Evolutionary conservation across 2,329 filamentous ascomycete genomes (phyloP), one percentile per base, ranked within the genome.

Genomic region (Hypoxylon sp.): DNA sequence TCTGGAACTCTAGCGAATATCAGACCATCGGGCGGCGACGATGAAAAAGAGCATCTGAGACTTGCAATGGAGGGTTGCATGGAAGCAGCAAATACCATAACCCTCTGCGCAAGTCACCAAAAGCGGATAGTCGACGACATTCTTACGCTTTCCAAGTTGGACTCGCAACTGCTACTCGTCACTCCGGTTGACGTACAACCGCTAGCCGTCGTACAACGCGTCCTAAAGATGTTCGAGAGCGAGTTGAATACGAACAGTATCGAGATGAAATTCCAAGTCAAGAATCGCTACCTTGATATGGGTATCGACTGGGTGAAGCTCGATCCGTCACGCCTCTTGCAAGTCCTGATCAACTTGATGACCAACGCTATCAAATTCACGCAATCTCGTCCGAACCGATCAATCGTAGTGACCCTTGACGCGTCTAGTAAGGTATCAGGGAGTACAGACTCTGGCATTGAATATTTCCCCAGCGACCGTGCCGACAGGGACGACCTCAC

Each of bases 41-140:
- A 86, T 79, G 70, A 85, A 72, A 76, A 87, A 6, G 82, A 86
- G 22, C 78, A 78, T 3, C 77, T 88, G 6, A 75, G 63, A 48
- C 65, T 75, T 9, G 75, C 75, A 24, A 72, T 90, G 22, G 86
- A 88, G 19, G 82, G 81, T 35, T 88, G 87, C 67, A 84, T 93
- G 19, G 92, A 94, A 77, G 92, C 92, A 5, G 90, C 92, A n/a
- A 91, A 93, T 72, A 94, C 92, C 0, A 94, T 95, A 76, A 90
- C 90, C 22, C 83, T 94, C 13, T 96, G 93, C 78, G 91, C 92
- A 56, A 92, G 90, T 75, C 93, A 93, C 80, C 91, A 94, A 78
- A 92, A 92, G 80, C 84, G 89, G 5, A 91, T 91, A 63, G 88
- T 91, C 14, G 88, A 91, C 73, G 89, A 91, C 70, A 87, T 91